Base-by-base conservation (phyloP, 1,139 yeast species). In the Spathaspora jeffriesii region DNA sequence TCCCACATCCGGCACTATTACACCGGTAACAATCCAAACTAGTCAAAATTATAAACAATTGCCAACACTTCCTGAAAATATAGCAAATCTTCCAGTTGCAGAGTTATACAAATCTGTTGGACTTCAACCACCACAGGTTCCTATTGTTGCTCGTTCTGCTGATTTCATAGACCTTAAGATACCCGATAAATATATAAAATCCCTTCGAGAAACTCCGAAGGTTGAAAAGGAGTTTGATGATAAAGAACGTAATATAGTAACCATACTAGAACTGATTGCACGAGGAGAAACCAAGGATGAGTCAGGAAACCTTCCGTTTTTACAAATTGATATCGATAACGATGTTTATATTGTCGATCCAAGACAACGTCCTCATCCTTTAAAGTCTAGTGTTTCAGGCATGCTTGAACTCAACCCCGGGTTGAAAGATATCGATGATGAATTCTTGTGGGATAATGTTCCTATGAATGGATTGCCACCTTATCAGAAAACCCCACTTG, bases 381-480 rank as follows among this genome's bases (percentile, higher is more conserved):
- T 74, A 42, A 71, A 70, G 48, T 68, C 64, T 48, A 64, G 78
- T 3, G 57, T 74, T 37, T 70, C 76, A 46, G 78, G 78, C 6
- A 68, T 72, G 70, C 63, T 70, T 25, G 67, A 67, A 43, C 53
- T 71, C 48, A 73, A 73, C 51, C 68, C 70, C 3, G 60, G 62
- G 18, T 60, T 74, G 48, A 62, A 65, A 15, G 70, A 67, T 43
- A 65, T 75, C 14, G 70, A 69, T 45, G 77, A 75, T 51, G 73
- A 68, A 34, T 72, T 68, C 49, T 63, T 75, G 38, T 73, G 79
- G 79, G 60, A 67, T 14, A 49, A 71, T 40, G 59, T 70, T 31
- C 79, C 79, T 1, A 54, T 67, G 36, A 73, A 67, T 57, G 76
- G 72, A 9, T 56, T 55, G 4, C 71, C 73, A 13, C 78, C 78